Evolutionary conservation across 1,139 yeast species (phyloP), one percentile per base, ranked within the genome.

Genomic region (Hyphopichia pseudoburtonii): DNA sequence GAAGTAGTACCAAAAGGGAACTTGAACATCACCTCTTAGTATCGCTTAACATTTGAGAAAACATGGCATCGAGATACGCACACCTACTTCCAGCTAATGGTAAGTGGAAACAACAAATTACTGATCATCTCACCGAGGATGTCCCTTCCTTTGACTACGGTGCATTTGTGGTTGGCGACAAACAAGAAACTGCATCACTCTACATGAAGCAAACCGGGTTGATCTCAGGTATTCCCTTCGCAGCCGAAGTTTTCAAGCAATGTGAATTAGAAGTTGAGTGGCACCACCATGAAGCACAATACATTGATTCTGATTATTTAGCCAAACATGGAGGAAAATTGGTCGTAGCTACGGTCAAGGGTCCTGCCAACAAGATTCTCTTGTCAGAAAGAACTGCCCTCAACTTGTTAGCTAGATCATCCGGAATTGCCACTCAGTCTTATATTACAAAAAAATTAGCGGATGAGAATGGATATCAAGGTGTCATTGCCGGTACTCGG

Each of bases 91-190:
- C 96, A 0, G 66, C 73, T 15, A 80, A 75, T 44, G 92, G 95
- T 4, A 65, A 66, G 35, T 89, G 97, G 97, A 87, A 80, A 56
- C 76, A 76, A 38, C 83, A 82, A 45, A 79, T 90, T 45, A 79
- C 89, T 11, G 73, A 67, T 30, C 90, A 86, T 81, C 69, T 90
- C 18, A 68, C 76, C 4, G 97, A 90, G 54, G 97, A 90, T 54
- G 94, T 86, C 4, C 97, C 97, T 1, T 81, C 95, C 0, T 90
- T 90, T 54, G 97, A 90, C 59, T 86, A 82, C 50, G 97, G 97
- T 27, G 97, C 96, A 2, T 88, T 66, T 55, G 97, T 90, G 1
- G 97, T 90, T n/a, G 97, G 97, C 5, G 73, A 76, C 42, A 82
- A 74, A 37, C 54, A 50, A 8, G 86, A 86, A 55, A 71, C 80